phyloP scores from a whole-genome alignment of 139 green algal genomes.

The Chlorella sp. region DNA sequence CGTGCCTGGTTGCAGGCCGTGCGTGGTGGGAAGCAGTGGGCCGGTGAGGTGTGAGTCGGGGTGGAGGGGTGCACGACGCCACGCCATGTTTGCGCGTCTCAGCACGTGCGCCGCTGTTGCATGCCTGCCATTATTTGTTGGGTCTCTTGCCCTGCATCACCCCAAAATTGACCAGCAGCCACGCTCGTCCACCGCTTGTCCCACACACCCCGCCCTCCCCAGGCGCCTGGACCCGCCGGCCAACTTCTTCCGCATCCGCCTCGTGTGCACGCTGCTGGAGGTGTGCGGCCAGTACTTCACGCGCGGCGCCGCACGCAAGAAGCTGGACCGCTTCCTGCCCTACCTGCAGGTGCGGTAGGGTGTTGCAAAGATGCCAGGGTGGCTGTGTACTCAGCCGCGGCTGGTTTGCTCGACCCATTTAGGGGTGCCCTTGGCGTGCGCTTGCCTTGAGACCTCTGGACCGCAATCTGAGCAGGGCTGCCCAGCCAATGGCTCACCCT shows the following conservation, averaged over 20 bases:
- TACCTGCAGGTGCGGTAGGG: constrained; percentile 84
- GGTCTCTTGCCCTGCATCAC: background rate
- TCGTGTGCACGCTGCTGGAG: constrained; percentile 83
- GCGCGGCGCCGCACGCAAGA: constrained; percentile 61
- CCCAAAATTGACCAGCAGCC: background rate
- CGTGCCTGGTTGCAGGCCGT: too few species aligned
- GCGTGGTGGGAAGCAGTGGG: too few species aligned
- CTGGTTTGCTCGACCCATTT: too few species aligned
- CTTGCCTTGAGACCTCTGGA: too few species aligned
- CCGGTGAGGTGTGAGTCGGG: background rate
- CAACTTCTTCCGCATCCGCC: constrained; percentile 68
- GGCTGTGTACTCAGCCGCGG: too few species aligned
- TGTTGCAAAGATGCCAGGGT: too few species aligned
- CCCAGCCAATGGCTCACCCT: too few species aligned
- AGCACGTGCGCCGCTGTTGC: background rate
- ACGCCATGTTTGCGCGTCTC: background rate
- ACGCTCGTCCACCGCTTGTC: constrained; percentile 46
- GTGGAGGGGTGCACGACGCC: background rate
- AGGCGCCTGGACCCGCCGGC: constrained; percentile 59
- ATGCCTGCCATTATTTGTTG: background rate
- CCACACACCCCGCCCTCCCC: background rate
- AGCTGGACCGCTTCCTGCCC: constrained; percentile 90
- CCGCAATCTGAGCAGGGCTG: too few species aligned
- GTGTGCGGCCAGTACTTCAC: constrained; percentile 90
- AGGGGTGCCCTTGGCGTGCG: too few species aligned